phyloP scores from a whole-genome alignment of 140 eudicot species.

The Bidens hawaiensis region DNA sequence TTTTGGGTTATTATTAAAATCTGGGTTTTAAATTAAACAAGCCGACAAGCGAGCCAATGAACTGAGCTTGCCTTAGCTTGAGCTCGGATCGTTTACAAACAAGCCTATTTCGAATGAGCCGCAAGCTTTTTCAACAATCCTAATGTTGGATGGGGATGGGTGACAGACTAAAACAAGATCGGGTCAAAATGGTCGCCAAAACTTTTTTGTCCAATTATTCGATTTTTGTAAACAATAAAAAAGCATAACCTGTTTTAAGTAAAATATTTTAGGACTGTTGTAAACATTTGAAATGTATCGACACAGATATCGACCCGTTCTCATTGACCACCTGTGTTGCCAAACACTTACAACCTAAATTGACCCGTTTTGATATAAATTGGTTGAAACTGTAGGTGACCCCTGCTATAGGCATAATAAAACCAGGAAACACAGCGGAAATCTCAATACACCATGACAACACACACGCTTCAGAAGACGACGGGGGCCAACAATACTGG shows the following conservation, averaged over 20 bases:
- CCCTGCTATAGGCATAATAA: constrained; percentile 78
- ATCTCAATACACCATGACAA: constrained; percentile 63
- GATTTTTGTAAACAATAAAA: background rate
- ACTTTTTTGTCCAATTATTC: background rate
- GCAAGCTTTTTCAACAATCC: no score
- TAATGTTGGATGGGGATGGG: no score
- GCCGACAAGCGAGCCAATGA: no score
- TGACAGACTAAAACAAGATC: no score
- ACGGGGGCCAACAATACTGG: constrained; percentile 66
- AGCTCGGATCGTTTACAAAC: no score
- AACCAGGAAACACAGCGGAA: constrained; percentile 63
- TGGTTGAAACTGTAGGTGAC: constrained; percentile 41
- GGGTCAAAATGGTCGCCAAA: background rate
- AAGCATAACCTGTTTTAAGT: background rate
- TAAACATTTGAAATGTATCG: background rate
- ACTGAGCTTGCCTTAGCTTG: no score
- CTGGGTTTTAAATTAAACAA: no score
- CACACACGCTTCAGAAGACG: constrained; percentile 53
- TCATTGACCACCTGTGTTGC: background rate
- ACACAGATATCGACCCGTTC: background rate
- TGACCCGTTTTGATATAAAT: background rate
- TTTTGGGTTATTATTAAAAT: no score
- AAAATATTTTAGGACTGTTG: background rate
- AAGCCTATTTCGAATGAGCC: no score
- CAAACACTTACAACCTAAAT: constrained; percentile 1